These are phyloP conservation scores for Verticillium zaregamsianum DNA, from an alignment of 2,329 filamentous ascomycete genomes.

Conservation along the genomic window DNA sequence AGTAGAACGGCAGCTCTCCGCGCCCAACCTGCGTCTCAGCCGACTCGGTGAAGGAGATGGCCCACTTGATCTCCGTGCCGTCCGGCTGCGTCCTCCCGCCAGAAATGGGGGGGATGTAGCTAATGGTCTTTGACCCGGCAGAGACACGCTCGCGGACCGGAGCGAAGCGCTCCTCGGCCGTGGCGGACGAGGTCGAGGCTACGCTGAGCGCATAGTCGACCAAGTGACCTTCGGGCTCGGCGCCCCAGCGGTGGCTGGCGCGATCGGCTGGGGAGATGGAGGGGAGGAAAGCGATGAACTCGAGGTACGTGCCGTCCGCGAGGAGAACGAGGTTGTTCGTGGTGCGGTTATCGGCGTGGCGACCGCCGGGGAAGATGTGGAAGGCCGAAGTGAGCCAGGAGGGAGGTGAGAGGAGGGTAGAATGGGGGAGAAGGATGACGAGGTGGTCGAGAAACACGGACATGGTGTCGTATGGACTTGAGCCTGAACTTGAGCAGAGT, in stretches of 20 bases:
- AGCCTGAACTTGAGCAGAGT: too few relatives aligned
- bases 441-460: conserved; percentile 1
- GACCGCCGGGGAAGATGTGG: conserved; percentile 55
- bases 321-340: conserved; percentile 61
- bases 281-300: conserved; percentile 58
- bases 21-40: conserved; percentile 23
- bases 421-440: conserved; percentile 4
- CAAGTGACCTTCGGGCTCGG: conserved; percentile 40
- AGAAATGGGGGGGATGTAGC: conserved; percentile 42
- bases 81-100: conserved; percentile 54
- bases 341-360: conserved; percentile 55
- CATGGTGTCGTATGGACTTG: background rate
- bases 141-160: conserved; percentile 31
- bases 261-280: conserved; percentile 28
- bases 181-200: background rate
- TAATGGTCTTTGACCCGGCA: conserved; percentile 22
- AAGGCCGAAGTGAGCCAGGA: conserved; percentile 38
- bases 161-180: conserved; percentile 27
- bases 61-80: conserved; percentile 55
- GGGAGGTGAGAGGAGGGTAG: background rate
- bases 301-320: conserved; percentile 60
- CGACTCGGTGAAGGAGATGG: conserved; percentile 41
- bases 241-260: conserved; percentile 54
- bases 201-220: conserved; percentile 53
- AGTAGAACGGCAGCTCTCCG: conserved; percentile 60